Evolutionary conservation across 2,329 filamentous ascomycete species (phyloP).

Genomic region (Polychaeton citri): DNA sequence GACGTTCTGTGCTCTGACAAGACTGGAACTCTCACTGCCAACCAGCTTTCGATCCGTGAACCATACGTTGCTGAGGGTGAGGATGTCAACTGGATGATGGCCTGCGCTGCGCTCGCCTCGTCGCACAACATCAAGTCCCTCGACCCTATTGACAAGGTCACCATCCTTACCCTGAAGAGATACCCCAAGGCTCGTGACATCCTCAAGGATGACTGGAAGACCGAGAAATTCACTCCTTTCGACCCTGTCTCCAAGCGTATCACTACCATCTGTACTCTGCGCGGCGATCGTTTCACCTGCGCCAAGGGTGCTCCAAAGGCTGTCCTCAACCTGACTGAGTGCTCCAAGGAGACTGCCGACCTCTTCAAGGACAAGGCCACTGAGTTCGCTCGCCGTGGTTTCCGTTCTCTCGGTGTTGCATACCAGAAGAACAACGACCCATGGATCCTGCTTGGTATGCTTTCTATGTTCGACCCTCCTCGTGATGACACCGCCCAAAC

Average conservation of each 20-base stretch:
- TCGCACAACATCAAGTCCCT: constrained; percentile 69
- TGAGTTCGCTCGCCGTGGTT: constrained; percentile 66
- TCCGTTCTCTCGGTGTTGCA: constrained; percentile 67
- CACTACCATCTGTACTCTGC: constrained; percentile 54
- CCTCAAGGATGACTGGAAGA: constrained; percentile 60
- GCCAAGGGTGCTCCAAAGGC: constrained; percentile 70
- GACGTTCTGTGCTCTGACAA: constrained; percentile 73
- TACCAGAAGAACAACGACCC: constrained; percentile 64
- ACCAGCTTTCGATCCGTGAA: constrained; percentile 64
- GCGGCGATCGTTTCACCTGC: constrained; percentile 57
- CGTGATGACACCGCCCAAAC: constrained; percentile 69
- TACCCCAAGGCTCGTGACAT: constrained; percentile 69
- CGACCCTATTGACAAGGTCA: constrained; percentile 69
- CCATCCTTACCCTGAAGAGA: constrained; percentile 59
- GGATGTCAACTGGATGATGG: constrained; percentile 78
- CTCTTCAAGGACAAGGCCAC: constrained; percentile 60
- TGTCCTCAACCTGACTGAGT: constrained; percentile 55
- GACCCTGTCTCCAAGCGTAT: constrained; percentile 72
- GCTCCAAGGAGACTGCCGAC: constrained; percentile 49
- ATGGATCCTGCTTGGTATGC: constrained; percentile 62
- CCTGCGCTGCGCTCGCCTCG: constrained; percentile 61
- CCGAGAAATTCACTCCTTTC: constrained; percentile 65
- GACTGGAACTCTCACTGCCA: constrained; percentile 64
- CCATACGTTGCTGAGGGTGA: constrained; percentile 64
- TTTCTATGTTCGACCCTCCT: constrained; percentile 70